Evolutionary conservation across 495 filamentous ascomycete species (phyloP).

Genomic region (Aspergillus nanangensis): DNA sequence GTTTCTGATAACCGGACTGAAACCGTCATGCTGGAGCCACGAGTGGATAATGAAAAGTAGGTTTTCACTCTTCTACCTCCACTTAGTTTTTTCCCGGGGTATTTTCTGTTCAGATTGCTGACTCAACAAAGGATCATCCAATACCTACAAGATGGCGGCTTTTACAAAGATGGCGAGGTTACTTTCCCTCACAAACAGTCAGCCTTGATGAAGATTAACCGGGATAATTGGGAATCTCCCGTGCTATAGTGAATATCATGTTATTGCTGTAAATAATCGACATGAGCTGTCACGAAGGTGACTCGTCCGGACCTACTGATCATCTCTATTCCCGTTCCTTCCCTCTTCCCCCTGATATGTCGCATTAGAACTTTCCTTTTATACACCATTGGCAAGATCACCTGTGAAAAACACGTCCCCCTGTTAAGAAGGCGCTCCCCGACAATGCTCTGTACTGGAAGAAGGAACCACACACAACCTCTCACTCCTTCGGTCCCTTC

Average conservation of each 20-base stretch:
- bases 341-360: no score
- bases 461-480: no score
- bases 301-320: no score
- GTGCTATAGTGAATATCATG: constrained; percentile 12
- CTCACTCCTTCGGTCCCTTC: no score
- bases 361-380: no score
- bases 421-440: no score
- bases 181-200: constrained; percentile 91
- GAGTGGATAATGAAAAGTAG: constrained; percentile 88
- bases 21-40: constrained; percentile 78
- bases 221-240: constrained; percentile 84
- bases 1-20: constrained; percentile 77
- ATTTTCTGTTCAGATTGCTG: not conserved
- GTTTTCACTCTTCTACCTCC: constrained; percentile 28
- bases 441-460: no score
- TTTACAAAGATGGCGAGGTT: constrained; percentile 84
- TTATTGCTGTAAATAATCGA: no score
- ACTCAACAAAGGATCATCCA: constrained; percentile 75
- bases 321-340: no score
- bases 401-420: no score
- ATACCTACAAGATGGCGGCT: constrained; percentile 71
- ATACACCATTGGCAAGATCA: no score
- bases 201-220: constrained; percentile 74
- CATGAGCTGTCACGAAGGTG: no score
- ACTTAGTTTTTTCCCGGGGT: not conserved